These are phyloP conservation scores for Geranomyces michiganensis DNA, from an alignment of 192 early-diverging fungal genomes.

Conservation along the genomic window DNA sequence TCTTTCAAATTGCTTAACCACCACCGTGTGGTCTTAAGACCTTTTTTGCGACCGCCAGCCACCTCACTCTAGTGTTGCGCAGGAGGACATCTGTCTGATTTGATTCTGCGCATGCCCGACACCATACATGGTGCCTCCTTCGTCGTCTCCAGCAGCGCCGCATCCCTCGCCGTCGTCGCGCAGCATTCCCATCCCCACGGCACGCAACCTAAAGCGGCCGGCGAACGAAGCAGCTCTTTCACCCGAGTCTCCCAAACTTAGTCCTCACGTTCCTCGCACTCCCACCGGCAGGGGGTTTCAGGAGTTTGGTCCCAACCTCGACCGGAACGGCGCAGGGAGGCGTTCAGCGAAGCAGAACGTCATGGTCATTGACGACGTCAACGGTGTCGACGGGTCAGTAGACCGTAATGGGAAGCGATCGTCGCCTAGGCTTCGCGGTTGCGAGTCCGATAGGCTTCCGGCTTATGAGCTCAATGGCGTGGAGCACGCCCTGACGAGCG, in stretches of 20 bases:
- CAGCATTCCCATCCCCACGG: slow-evolving; percentile 22
- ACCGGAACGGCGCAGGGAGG: not conserved
- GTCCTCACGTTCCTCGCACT: slow-evolving; percentile 32
- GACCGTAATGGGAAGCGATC: not conserved
- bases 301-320: slow-evolving; percentile 11
- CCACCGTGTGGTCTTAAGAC: no score
- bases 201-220: slow-evolving; percentile 19
- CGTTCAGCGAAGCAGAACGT: not conserved
- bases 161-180: not conserved
- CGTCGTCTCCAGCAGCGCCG: not conserved
- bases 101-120: not conserved
- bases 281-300: slow-evolving; percentile 24
- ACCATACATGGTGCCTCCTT: slow-evolving; percentile 14
- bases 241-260: slow-evolving; percentile 27
- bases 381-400: no score
- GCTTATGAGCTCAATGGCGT: not conserved
- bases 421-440: not conserved
- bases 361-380: not conserved
- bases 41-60: no score
- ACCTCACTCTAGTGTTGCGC: no score
- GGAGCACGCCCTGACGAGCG: not conserved
- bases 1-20: no score
- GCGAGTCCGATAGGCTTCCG: not conserved
- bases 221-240: slow-evolving; percentile 32
- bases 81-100: no score